These are phyloP conservation scores for Beauveria brongniartii DNA, from an alignment of 2,329 filamentous ascomycete genomes.

Conservation along the genomic window DNA sequence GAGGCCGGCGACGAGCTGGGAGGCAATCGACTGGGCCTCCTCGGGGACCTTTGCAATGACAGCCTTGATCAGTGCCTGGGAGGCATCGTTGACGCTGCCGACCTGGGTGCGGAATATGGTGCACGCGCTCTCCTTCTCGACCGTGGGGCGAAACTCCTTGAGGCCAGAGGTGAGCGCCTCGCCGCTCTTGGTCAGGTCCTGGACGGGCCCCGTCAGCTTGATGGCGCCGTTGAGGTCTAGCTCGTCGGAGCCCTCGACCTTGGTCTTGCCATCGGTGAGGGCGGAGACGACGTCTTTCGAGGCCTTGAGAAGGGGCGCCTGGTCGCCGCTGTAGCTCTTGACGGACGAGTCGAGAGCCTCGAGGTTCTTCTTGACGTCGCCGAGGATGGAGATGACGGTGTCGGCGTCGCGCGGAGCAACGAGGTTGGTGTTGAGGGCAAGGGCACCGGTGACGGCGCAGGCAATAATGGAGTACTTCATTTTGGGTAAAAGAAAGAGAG, in stretches of 20 bases:
- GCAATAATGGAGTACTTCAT: constrained; percentile 1
- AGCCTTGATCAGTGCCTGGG: constrained; percentile 19
- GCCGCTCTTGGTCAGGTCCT: constrained; percentile 5
- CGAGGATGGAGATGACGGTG: neutral
- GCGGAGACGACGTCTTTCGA: constrained; percentile 2
- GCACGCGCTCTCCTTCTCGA: constrained; percentile 7
- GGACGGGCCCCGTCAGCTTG: constrained; percentile 1
- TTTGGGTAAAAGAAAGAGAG: neutral
- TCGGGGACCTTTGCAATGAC: constrained; percentile 19
- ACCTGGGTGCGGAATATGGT: constrained; percentile 14
- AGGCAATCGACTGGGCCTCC: constrained; percentile 18
- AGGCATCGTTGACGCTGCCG: constrained; percentile 15
- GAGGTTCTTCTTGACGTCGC: constrained; percentile 1
- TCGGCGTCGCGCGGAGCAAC: neutral
- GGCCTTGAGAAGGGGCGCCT: constrained; percentile 2
- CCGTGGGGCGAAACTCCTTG: neutral
- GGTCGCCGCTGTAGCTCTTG: constrained; percentile 4
- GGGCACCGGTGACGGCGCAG: neutral
- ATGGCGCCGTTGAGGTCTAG: constrained; percentile 6
- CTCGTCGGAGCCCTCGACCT: neutral
- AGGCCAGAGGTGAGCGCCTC: neutral
- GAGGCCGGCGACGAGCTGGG: constrained; percentile 17
- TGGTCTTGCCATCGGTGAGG: constrained; percentile 7
- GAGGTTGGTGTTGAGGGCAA: neutral
- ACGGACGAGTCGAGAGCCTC: constrained; percentile 1